A percentile compares a stretch with the other conserved stretches of the same genome.
phyloP scores from a whole-genome alignment of 352 stramenopile species.

The Pythium monospermum region DNA sequence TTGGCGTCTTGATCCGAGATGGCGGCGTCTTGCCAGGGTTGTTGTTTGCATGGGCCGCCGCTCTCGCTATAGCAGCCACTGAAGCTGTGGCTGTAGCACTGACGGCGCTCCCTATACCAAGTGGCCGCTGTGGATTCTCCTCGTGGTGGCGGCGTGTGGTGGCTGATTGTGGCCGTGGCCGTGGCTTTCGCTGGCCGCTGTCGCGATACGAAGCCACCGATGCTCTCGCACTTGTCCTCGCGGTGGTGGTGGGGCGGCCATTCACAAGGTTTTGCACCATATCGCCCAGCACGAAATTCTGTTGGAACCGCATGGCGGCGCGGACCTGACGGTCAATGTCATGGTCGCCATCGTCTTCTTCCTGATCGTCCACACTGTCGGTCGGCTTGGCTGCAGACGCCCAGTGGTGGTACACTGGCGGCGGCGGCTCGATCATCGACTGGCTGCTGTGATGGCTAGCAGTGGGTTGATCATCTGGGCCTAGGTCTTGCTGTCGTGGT shows the following conservation, averaged over 20 bases:
- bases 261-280: conserved; percentile 43
- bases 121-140: no score
- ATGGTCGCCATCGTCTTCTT: conserved; percentile 17
- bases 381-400: conserved; percentile 1
- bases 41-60: no score
- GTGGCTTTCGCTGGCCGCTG: conserved; percentile 14
- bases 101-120: no score
- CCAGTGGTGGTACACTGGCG: conserved; percentile 12
- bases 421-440: neutral
- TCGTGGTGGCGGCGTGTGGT: conserved; percentile 3
- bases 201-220: no score
- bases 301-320: conserved; percentile 40
- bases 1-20: neutral
- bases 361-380: conserved; percentile 8
- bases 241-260: neutral
- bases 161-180: neutral
- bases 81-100: neutral
- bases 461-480: neutral
- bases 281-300: conserved; percentile 48
- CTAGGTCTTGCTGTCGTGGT: neutral
- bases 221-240: no score
- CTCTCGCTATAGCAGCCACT: no score
- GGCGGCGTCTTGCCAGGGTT: no score
- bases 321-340: conserved; percentile 19
- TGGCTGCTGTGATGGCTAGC: neutral